Conservation (phyloP, 2,329 filamentous ascomycete genomes). For the Colletotrichum lentis region DNA sequence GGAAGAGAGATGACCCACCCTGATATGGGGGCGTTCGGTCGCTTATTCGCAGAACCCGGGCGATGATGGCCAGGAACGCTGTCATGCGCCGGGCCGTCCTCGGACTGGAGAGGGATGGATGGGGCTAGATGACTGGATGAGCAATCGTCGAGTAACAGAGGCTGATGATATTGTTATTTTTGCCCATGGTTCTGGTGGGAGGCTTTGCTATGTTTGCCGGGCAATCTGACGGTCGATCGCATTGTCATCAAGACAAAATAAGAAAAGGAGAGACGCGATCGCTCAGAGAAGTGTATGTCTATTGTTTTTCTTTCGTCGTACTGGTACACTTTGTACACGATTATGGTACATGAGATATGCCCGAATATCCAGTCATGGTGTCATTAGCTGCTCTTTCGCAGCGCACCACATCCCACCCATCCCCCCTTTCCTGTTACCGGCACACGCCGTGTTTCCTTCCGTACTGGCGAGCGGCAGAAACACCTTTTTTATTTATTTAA, state of each 20-base stretch:
- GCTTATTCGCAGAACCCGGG: slow-evolving; percentile 16
- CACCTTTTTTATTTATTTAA: slow-evolving; percentile 1
- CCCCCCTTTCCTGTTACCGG: not conserved
- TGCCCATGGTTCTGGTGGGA: not conserved
- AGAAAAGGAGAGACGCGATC: not conserved
- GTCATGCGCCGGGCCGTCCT: slow-evolving; percentile 17
- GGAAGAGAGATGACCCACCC: not conserved
- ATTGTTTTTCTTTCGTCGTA: slow-evolving; percentile 22
- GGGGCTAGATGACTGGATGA: not conserved
- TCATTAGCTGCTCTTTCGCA: slow-evolving; percentile 30
- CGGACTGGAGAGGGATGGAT: slow-evolving; percentile 3
- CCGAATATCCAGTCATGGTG: slow-evolving; percentile 31
- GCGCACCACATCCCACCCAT: not conserved
- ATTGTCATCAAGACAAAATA: not conserved
- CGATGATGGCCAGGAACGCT: slow-evolving; percentile 28
- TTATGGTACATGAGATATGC: slow-evolving; percentile 36
- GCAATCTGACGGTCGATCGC: slow-evolving; percentile 4
- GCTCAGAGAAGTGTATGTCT: slow-evolving; percentile 32
- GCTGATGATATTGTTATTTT: slow-evolving; percentile 10
- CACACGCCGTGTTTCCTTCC: not conserved
- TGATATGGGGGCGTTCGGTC: slow-evolving; percentile 12
- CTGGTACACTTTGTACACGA: slow-evolving; percentile 37
- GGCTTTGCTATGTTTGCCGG: not conserved
- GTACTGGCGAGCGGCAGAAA: no score
- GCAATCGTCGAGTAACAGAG: not conserved